Percentiles rank a stretch among this genome's conserved stretches.
Conservation (phyloP, 495 filamentous ascomycete species). For the Neurospora discreta region DNA sequence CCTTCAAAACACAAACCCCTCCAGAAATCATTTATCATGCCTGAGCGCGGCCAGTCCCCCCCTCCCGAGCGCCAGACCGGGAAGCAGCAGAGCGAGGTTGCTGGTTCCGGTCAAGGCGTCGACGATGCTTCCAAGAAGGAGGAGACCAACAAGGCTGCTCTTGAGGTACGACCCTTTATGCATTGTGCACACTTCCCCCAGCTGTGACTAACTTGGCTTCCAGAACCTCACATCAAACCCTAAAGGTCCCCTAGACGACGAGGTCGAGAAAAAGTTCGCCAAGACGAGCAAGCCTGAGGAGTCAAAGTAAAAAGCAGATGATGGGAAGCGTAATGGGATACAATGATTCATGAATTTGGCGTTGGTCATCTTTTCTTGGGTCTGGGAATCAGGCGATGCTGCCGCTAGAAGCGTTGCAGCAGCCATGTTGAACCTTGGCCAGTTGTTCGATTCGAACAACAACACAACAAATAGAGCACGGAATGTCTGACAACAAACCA, state of each 20-base stretch:
- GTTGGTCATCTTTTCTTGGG: constrained; percentile 4
- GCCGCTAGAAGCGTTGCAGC: not conserved
- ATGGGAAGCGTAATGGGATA: not conserved
- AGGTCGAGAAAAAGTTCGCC: constrained; percentile 51
- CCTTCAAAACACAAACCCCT: not conserved
- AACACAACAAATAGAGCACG: not conserved
- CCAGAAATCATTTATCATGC: constrained; percentile 7
- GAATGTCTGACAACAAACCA: not conserved
- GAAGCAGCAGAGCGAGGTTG: constrained; percentile 47
- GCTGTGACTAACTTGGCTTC: constrained; percentile 5
- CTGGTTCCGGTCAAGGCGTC: constrained; percentile 45
- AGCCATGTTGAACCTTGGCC: not conserved
- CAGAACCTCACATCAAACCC: constrained; percentile 57
- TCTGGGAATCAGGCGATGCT: not conserved
- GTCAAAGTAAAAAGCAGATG: not conserved
- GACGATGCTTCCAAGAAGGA: constrained; percentile 37
- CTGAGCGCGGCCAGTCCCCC: constrained; percentile 69
- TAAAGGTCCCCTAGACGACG: constrained; percentile 53
- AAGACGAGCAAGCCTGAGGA: constrained; percentile 23
- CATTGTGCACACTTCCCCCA: not conserved
- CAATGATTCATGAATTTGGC: not conserved
- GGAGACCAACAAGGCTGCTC: constrained; percentile 33
- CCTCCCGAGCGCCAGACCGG: constrained; percentile 57
- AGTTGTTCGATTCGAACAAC: not conserved
- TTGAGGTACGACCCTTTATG: constrained; percentile 26